Percentiles rank a stretch among this genome's conserved stretches.
phyloP scores from a whole-genome alignment of 495 filamentous ascomycete species.

The Cercophora newfieldiana region DNA sequence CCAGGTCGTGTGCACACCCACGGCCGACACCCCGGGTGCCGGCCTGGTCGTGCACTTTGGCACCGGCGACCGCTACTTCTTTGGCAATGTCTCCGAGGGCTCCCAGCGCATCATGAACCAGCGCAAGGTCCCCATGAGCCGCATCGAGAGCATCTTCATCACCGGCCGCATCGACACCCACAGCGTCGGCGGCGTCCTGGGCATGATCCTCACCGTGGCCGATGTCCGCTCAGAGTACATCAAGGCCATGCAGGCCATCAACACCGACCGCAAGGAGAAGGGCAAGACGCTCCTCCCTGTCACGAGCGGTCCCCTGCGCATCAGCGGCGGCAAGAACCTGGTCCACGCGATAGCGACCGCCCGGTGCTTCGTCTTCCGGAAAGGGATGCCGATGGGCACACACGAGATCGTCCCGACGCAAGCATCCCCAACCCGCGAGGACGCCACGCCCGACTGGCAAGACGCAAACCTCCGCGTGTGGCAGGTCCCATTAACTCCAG shows the following conservation, averaged over 20 bases:
- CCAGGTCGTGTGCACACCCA: constrained; percentile 78
- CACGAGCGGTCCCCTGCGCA: constrained; percentile 46
- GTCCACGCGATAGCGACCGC: constrained; percentile 76
- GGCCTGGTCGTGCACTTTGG: constrained; percentile 74
- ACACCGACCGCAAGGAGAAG: constrained; percentile 33
- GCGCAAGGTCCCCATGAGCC: constrained; percentile 57
- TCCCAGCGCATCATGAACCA: constrained; percentile 75
- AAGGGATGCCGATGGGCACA: constrained; percentile 67
- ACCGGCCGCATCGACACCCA: constrained; percentile 75
- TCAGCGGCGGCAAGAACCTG: constrained; percentile 78
- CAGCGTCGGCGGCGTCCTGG: constrained; percentile 77
- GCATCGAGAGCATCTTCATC: constrained; percentile 74
- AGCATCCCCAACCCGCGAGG: constrained; percentile 32
- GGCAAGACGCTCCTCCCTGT: constrained; percentile 20
- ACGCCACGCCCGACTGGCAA: constrained; percentile 60
- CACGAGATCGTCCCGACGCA: constrained; percentile 63
- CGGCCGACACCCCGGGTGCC: constrained; percentile 85
- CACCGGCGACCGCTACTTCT: constrained; percentile 75
- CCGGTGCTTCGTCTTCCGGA: constrained; percentile 86
- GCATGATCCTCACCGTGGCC: constrained; percentile 78
- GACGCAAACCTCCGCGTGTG: constrained; percentile 80
- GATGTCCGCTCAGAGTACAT: constrained; percentile 49
- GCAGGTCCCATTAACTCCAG: constrained; percentile 58
- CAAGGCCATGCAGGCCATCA: constrained; percentile 16
- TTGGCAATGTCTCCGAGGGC: constrained; percentile 83